These are phyloP conservation scores for Cenchrus fungigraminus DNA, from an alignment of 176 grass and related monocot species.

Conservation along the genomic window DNA sequence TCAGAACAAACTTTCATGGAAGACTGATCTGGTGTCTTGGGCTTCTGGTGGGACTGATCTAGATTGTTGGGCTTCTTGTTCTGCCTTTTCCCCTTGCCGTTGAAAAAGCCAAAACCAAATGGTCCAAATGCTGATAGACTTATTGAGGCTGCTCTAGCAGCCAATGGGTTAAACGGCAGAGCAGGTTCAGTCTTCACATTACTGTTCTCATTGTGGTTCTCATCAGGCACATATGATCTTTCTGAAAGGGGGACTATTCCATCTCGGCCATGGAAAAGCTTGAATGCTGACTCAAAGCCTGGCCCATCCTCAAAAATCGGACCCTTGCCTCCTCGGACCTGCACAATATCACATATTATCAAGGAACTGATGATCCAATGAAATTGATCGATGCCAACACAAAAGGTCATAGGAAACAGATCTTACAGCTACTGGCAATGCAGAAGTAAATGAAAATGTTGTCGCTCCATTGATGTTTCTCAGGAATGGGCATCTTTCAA, in stretches of 20 bases:
- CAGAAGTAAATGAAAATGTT: constrained; percentile 67
- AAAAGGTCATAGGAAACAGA: constrained; percentile 5
- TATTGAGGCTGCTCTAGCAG: constrained; percentile 70
- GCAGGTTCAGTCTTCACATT: constrained; percentile 46
- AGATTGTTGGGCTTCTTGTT: constrained; percentile 67
- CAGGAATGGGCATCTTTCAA: constrained; percentile 76
- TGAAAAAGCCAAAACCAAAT: constrained; percentile 79
- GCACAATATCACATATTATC: constrained; percentile 32
- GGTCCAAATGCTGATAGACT: constrained; percentile 72
- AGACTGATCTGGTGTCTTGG: constrained; percentile 38
- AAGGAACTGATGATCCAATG: constrained; percentile 15
- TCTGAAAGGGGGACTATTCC: constrained; percentile 80
- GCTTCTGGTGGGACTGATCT: constrained; percentile 55
- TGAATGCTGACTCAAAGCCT: constrained; percentile 77
- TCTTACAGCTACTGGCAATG: constrained; percentile 61
- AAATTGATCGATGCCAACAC: background rate
- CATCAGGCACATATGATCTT: constrained; percentile 58
- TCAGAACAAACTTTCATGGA: constrained; percentile 44
- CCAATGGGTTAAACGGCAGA: constrained; percentile 69
- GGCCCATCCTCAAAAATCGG: constrained; percentile 87
- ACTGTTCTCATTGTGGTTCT: constrained; percentile 37
- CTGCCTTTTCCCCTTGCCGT: constrained; percentile 66
- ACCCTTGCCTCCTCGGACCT: constrained; percentile 56
- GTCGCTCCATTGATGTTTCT: constrained; percentile 69
- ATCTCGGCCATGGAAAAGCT: constrained; percentile 71